Percentiles rank a stretch among this genome's conserved stretches.
Evolutionary conservation across 2,329 filamentous ascomycete genomes (phyloP).

Genomic region (Pseudocercospora crystallina): DNA sequence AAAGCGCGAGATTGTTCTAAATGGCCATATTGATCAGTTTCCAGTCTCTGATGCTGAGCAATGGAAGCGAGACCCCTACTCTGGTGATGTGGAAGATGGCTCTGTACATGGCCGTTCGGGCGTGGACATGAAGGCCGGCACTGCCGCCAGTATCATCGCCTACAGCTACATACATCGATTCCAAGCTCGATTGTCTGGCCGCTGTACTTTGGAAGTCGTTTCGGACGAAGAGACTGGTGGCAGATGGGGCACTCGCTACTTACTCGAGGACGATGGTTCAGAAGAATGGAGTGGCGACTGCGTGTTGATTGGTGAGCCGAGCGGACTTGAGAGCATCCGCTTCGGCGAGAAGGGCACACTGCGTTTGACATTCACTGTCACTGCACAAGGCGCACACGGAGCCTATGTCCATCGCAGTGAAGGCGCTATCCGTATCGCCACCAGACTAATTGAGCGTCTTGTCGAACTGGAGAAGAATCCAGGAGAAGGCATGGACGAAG

Average conservation of each 20-base stretch:
- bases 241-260: conserved; percentile 38
- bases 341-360: conserved; percentile 47
- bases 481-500: conserved; percentile 28
- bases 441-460: conserved; percentile 33
- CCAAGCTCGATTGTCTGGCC: conserved; percentile 15
- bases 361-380: conserved; percentile 39
- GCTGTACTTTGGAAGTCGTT: conserved; percentile 34
- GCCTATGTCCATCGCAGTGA: conserved; percentile 43
- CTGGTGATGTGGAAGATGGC: conserved; percentile 36
- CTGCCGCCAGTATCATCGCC: conserved; percentile 42
- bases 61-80: conserved; percentile 42
- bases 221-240: conserved; percentile 45
- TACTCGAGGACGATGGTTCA: conserved; percentile 35
- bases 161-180: conserved; percentile 35
- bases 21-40: conserved; percentile 47
- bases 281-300: conserved; percentile 40
- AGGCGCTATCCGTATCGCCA: conserved; percentile 40
- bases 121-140: conserved; percentile 49
- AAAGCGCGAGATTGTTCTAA: conserved; percentile 39
- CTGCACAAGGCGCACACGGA: conserved; percentile 39
- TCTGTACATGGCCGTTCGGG: conserved; percentile 40
- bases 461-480: conserved; percentile 33
- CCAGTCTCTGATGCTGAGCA: conserved; percentile 36
- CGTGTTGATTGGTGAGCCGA: conserved; percentile 43
- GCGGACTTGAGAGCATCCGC: conserved; percentile 40